Conservation (phyloP, 495 filamentous ascomycete genomes). For the Podospora fimiseda region DNA sequence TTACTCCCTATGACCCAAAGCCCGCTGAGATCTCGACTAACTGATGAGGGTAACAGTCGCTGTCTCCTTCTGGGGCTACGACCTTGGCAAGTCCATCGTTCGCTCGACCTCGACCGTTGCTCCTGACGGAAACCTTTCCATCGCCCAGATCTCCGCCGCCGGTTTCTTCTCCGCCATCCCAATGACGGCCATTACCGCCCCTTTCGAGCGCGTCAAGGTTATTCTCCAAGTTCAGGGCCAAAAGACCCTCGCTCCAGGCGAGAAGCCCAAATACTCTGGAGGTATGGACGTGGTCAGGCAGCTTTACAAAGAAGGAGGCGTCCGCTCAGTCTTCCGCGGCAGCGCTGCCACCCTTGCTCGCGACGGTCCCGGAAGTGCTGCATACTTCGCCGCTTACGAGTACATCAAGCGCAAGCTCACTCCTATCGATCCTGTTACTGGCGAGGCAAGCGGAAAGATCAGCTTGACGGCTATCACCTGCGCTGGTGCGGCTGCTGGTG, state of each 20-base stretch:
- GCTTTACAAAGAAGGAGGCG: constrained; percentile 84
- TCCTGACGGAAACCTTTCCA: constrained; percentile 60
- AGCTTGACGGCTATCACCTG: constrained; percentile 75
- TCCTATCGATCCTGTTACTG: constrained; percentile 70
- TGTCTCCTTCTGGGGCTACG: constrained; percentile 98
- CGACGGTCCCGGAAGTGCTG: constrained; percentile 86
- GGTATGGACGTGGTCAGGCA: constrained; percentile 91
- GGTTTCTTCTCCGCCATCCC: constrained; percentile 98
- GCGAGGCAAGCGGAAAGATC: constrained; percentile 64
- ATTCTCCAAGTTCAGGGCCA: constrained; percentile 97
- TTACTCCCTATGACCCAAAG: not conserved
- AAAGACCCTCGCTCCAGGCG: constrained; percentile 72
- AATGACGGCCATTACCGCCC: constrained; percentile 95
- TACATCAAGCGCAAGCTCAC: constrained; percentile 82
- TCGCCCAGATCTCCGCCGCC: constrained; percentile 82
- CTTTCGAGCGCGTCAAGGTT: constrained; percentile 98
- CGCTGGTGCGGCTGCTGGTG: constrained; percentile 83
- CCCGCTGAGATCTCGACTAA: constrained; percentile 1
- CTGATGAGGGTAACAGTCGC: constrained; percentile 58
- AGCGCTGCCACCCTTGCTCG: constrained; percentile 84
- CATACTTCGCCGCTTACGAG: constrained; percentile 97
- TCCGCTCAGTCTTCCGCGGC: constrained; percentile 87
- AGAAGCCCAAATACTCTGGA: constrained; percentile 89
- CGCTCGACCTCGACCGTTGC: constrained; percentile 57
- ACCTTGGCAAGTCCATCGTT: constrained; percentile 85